These are phyloP conservation scores for Rheum nobile DNA, from an alignment of 148 eudicot species.

Conservation along the genomic window DNA sequence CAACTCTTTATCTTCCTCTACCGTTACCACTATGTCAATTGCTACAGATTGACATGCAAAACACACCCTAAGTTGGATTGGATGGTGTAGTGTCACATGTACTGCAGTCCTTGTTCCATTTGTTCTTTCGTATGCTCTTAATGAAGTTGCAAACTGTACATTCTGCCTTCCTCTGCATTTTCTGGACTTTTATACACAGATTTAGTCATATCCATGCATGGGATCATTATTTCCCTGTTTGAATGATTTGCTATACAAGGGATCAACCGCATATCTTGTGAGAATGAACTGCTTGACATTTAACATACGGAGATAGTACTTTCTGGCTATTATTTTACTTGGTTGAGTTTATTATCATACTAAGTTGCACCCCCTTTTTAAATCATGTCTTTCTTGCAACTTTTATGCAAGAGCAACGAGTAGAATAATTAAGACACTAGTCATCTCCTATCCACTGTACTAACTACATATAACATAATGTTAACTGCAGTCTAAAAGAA, in stretches of 20 bases:
- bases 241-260: neutral
- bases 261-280: neutral
- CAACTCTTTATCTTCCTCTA: no score
- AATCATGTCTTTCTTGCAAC: neutral
- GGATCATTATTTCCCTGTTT: neutral
- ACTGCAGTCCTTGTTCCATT: neutral
- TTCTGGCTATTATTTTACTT: neutral
- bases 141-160: neutral
- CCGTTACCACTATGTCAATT: no score
- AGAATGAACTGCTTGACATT: neutral
- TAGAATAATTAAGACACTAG: neutral
- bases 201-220: neutral
- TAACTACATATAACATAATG: neutral
- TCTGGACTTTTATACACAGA: neutral
- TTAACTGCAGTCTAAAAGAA: constrained; percentile 66
- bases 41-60: no score
- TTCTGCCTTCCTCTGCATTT: neutral
- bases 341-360: neutral
- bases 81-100: neutral
- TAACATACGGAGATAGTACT: neutral
- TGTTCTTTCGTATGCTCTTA: neutral
- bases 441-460: neutral
- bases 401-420: neutral
- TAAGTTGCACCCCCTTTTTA: neutral
- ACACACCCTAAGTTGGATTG: neutral